Evolutionary conservation across 2,329 filamentous ascomycete species (phyloP), one percentile per base, ranked within the genome.

Genomic region (Pestalotiopsis sp.): DNA sequence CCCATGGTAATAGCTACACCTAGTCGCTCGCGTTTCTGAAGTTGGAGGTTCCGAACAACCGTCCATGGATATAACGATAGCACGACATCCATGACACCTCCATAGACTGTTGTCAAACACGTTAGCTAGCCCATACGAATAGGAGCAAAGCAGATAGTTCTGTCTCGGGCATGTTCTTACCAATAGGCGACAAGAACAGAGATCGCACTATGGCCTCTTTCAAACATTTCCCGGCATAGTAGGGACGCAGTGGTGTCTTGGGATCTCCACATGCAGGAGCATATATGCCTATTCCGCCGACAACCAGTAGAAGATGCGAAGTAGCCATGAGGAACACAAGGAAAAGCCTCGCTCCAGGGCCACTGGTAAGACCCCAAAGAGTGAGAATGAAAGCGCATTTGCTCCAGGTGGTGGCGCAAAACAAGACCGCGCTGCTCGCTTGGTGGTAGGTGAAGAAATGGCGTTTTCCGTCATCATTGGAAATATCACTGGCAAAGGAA

Each of bases 371-470:
- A 36, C 77, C 74, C 27, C 78, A 68, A 3, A 79, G 68, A 0
- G 77, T 79, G 57, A 79, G 69, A 20, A 74, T 77, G 58, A 80
- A 79, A 0, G 77, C 77, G 1, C 76, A 79, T 70, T 80, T 80
- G 68, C 74, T 76, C 76, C 74, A 77, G 2, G 75, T 67, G 3
- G 77, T 77, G 3, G 78, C 74, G 12, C 74, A 65, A 12, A 38
- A 27, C 61, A 64, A 64, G 25, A 64, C 39, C 31, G 14, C 39
- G 20, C 61, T 64, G 61, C 61, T 64, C 61, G 39, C 20, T 20
- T 64, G 61, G 2, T 64, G 61, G 39, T 64, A 64, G 39, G 23
- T 41, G 38, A 64, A 64, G 61, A 64, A 64, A 49, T 64, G 61
- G 12, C 61, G 36, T n/a, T 64, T 64, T 20, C 61, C 36, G 14